Conservation (phyloP, 2,329 filamentous ascomycete species). For the Blastomyces gilchristii region DNA sequence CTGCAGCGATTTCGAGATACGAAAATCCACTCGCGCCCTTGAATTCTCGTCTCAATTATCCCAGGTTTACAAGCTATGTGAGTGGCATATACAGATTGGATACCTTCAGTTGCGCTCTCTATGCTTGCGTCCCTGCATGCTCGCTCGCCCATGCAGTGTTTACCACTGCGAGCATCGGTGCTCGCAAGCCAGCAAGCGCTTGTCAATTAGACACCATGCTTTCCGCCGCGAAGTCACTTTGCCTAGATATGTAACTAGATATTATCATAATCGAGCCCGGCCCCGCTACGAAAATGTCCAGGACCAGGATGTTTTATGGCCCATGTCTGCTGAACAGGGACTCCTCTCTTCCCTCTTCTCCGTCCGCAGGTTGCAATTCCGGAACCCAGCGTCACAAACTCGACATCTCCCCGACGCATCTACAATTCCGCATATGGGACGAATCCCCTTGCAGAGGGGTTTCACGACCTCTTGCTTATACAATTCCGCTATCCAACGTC, state of each 20-base stretch:
- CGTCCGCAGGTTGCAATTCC: neutral
- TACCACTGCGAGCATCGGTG: slow-evolving; percentile 17
- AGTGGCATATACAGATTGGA: neutral
- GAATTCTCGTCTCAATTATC: neutral
- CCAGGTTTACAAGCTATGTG: slow-evolving; percentile 1
- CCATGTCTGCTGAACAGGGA: neutral
- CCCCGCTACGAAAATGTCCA: neutral
- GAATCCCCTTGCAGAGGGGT: neutral
- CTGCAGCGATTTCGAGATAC: neutral
- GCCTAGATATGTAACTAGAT: neutral
- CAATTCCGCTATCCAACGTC: neutral
- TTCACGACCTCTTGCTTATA: neutral
- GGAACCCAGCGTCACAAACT: neutral
- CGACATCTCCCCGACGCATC: neutral
- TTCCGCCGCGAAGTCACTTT: neutral
- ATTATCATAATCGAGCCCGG: neutral
- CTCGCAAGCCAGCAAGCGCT: neutral
- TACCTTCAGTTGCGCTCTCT: slow-evolving; percentile 14
- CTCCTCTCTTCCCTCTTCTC: neutral
- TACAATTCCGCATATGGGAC: neutral
- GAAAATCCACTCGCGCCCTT: neutral
- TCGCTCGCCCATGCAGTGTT: slow-evolving; percentile 23
- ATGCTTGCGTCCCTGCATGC: slow-evolving; percentile 27
- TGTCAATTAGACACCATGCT: neutral
- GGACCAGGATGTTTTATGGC: neutral